phyloP scores from a whole-genome alignment of 805 yeast species.

The Nakazawaea siamensis region DNA sequence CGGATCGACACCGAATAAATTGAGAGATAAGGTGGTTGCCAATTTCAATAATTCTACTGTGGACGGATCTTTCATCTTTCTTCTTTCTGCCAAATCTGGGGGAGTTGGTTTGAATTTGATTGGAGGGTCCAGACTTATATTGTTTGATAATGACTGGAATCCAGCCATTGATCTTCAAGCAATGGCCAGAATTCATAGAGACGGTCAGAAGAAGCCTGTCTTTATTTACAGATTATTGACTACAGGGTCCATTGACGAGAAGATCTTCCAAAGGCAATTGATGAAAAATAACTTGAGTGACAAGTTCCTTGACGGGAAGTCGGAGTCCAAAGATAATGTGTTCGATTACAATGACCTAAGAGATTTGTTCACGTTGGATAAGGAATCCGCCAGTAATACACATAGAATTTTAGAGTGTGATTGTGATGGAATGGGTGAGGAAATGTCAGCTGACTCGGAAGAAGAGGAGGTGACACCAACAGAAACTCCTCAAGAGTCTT shows the following conservation, averaged over 20 bases:
- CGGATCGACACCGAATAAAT: slow-evolving; percentile 69
- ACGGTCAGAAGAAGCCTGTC: slow-evolving; percentile 79
- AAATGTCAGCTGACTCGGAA: slow-evolving; percentile 16
- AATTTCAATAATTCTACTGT: slow-evolving; percentile 49
- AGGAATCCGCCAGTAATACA: slow-evolving; percentile 51
- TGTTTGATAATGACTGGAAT: slow-evolving; percentile 96
- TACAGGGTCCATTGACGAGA: slow-evolving; percentile 90
- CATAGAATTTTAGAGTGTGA: slow-evolving; percentile 67
- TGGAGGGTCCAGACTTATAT: slow-evolving; percentile 80
- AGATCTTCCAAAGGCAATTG: slow-evolving; percentile 85
- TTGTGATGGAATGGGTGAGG: slow-evolving; percentile 51
- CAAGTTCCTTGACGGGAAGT: slow-evolving; percentile 44
- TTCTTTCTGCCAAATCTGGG: slow-evolving; percentile 85
- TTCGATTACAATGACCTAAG: slow-evolving; percentile 63
- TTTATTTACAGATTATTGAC: slow-evolving; percentile 77
- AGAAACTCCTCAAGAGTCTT: slow-evolving; percentile 14
- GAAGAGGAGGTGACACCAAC: slow-evolving; percentile 12
- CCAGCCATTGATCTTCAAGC: slow-evolving; percentile 91
- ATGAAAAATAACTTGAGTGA: slow-evolving; percentile 76
- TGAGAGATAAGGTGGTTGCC: slow-evolving; percentile 58
- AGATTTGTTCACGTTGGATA: slow-evolving; percentile 61
- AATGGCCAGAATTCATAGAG: slow-evolving; percentile 91
- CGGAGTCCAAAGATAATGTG: slow-evolving; percentile 46
- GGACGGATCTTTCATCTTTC: slow-evolving; percentile 46
- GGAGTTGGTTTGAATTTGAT: slow-evolving; percentile 87